A percentile compares a stretch with the other conserved stretches of the same genome.
These are phyloP conservation scores for Apophysomyces trapeziformis DNA, from an alignment of 371 early-diverging fungal species.

Conservation along the genomic window DNA sequence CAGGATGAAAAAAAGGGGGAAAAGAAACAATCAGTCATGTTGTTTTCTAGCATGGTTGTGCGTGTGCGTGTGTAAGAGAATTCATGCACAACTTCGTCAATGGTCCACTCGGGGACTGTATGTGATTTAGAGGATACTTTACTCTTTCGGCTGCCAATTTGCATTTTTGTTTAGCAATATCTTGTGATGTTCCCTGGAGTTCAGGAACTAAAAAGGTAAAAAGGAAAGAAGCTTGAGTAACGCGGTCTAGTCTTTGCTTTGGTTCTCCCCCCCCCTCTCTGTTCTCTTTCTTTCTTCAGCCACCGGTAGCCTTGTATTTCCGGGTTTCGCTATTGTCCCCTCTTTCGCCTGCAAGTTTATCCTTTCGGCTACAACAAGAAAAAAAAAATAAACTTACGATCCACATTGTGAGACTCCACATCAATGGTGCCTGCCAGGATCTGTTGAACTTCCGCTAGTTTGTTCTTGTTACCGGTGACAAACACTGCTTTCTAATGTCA, in stretches of 20 bases:
- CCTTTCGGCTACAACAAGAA: too few species aligned
- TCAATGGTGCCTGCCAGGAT: constrained; percentile 74
- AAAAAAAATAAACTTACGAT: constrained; percentile 57
- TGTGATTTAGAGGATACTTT: constrained; percentile 1
- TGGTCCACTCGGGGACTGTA: neutral
- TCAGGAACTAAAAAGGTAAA: constrained; percentile 71
- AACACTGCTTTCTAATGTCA: constrained; percentile 33
- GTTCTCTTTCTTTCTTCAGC: too few species aligned
- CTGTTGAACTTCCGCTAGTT: constrained; percentile 85
- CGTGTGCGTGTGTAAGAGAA: too few species aligned
- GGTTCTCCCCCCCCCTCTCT: too few species aligned
- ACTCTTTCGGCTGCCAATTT: constrained; percentile 71
- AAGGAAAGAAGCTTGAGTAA: too few species aligned
- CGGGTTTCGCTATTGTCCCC: too few species aligned
- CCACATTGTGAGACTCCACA: constrained; percentile 71
- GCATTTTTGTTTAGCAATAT: constrained; percentile 85
- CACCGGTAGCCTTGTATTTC: too few species aligned
- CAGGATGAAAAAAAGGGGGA: neutral
- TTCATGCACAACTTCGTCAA: too few species aligned
- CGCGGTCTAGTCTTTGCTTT: too few species aligned
- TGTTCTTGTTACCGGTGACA: constrained; percentile 90
- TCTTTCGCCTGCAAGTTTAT: too few species aligned
- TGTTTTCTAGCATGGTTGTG: too few species aligned
- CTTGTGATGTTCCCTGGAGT: constrained; percentile 79
- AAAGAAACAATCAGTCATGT: too few species aligned